phyloP scores from a whole-genome alignment of 768 basidiomycete genomes.

The Termitomyces sp. region DNA sequence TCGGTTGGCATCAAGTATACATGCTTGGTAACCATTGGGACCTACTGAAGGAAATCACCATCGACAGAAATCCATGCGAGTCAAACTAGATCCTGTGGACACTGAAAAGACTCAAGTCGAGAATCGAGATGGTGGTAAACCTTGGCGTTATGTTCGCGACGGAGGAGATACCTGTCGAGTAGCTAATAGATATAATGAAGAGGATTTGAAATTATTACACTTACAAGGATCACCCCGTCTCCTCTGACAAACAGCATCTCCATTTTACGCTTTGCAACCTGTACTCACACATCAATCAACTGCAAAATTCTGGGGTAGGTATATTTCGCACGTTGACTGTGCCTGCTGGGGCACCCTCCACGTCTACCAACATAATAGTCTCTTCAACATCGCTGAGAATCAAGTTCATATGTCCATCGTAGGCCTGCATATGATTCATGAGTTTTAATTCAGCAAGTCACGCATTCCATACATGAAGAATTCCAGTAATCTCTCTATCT shows the following conservation, averaged over 20 bases:
- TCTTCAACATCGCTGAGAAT: conserved; percentile 98
- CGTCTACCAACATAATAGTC: conserved; percentile 93
- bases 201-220: conserved; percentile 20
- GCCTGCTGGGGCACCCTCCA: conserved; percentile 58
- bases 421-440: conserved; percentile 57
- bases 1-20: neutral
- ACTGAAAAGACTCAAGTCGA: conserved; percentile 13
- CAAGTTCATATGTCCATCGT: conserved; percentile 99
- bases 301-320: neutral
- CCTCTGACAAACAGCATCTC: conserved; percentile 98
- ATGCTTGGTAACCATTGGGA: neutral
- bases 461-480: conserved; percentile 72
- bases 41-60: neutral
- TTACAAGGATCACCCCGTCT: conserved; percentile 92
- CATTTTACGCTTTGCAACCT: conserved; percentile 92
- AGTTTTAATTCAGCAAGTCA: conserved; percentile 7
- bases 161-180: conserved; percentile 68
- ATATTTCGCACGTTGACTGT: conserved; percentile 54
- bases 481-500: conserved; percentile 85
- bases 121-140: neutral
- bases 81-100: neutral
- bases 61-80: conserved; percentile 1
- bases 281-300: conserved; percentile 3
- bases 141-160: conserved; percentile 49
- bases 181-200: conserved; percentile 6